A percentile compares a stretch with the other conserved stretches of the same genome.
Conservation (phyloP, 1,284 basidiomycete genomes). For the Fomitopsis betulina region DNA sequence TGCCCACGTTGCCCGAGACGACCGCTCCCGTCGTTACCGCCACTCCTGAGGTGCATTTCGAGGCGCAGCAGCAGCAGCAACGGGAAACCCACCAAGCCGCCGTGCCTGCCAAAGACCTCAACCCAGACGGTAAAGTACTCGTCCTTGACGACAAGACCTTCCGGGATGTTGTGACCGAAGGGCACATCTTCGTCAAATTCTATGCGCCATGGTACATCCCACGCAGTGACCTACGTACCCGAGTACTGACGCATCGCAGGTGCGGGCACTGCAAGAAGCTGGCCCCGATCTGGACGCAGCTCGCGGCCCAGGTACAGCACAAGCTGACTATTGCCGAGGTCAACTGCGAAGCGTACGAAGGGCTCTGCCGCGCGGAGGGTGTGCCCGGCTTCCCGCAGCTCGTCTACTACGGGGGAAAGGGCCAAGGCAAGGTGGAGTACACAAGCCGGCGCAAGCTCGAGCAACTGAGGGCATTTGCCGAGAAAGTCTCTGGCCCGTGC, state of each 20-base stretch:
- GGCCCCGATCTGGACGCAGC: conserved; percentile 72
- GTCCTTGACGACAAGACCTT: conserved; percentile 52
- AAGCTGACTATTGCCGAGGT: conserved; percentile 79
- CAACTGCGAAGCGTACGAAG: conserved; percentile 74
- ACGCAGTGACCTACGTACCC: background rate
- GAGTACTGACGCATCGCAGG: conserved; percentile 28
- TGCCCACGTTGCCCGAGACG: conserved; percentile 12
- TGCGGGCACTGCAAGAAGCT: conserved; percentile 92
- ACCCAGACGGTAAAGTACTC: conserved; percentile 61
- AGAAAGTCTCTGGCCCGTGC: conserved; percentile 44
- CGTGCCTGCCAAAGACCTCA: conserved; percentile 30
- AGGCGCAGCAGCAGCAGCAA: conserved; percentile 2
- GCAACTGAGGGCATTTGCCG: conserved; percentile 65
- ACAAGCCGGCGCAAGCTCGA: conserved; percentile 63
- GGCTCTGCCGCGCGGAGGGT: conserved; percentile 60
- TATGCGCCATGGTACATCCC: conserved; percentile 77
- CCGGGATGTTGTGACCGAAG: conserved; percentile 42
- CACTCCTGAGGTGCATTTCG: conserved; percentile 7
- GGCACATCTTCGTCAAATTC: conserved; percentile 84
- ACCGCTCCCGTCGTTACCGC: conserved; percentile 7
- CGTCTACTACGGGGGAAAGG: conserved; percentile 51
- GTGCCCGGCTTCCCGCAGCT: conserved; percentile 81
- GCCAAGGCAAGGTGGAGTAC: conserved; percentile 58
- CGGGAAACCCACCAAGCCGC: conserved; percentile 13
- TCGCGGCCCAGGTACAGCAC: conserved; percentile 65